Base-by-base conservation (phyloP, 2,329 filamentous ascomycete genomes). In the Aspergillus pseudoterreus region DNA sequence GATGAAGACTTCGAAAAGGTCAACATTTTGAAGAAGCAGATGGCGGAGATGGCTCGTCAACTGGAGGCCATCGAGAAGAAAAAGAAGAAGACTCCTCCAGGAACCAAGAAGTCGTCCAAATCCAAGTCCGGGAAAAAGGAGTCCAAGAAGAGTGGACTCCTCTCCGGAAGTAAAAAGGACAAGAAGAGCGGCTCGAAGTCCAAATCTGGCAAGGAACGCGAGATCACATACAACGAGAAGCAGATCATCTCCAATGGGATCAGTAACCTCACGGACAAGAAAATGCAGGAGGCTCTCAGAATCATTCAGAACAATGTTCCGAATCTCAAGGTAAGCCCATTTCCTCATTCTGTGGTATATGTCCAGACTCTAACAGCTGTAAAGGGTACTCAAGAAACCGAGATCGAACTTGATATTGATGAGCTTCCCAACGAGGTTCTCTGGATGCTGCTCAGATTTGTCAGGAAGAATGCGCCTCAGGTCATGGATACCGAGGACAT, bases 231-330 rank as follows among this genome's bases (percentile, higher is more conserved):
- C 53, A 79, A 86, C 3, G 91, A 99, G 73, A 97, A 97, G 77
- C 90, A 94, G 52, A 83, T 92, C 58, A 95, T 99, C 52, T 92
- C 90, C 1, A 86, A 87, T 52, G 88, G 88, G 12, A 94, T 96
- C 57, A 88, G 86, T 62, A 85, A 86, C 56, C 83, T 97, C 51
- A 85, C 91, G 15, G 86, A 87, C 45, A 78, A 79, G n/a, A 85
- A 90, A 59, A 87, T 96, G 64, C 82, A 86, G 45, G 83, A 84
- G 59, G 90, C 92, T 0, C 89, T 96, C 30, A 84, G 87, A 53
- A 92, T 97, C 56, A 97, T 99, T 66, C 90, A 95, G 69, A 84
- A 83, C 58, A 92, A 95, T 59, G 71, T 89, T 76, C 75, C 89
- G 74, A 78, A 87, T 78, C 78, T 94, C 75, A 80, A 82, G 78